Conservation (phyloP, 345 rosid species). For the Populus alba region DNA sequence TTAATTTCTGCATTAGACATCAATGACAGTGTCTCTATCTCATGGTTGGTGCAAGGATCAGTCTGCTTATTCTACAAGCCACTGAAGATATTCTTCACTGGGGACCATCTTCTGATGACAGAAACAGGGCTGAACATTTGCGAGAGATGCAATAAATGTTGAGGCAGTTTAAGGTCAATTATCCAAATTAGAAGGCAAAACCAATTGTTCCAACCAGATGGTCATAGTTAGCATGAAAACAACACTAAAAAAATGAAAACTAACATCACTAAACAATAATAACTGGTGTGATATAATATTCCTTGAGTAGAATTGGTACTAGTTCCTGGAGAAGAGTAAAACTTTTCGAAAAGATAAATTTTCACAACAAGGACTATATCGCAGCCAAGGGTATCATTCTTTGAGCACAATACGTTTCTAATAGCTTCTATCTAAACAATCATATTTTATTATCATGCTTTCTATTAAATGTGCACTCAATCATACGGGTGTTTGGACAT, state of each 20-base stretch:
- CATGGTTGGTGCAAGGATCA: slow-evolving; percentile 31
- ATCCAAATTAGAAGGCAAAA: background rate
- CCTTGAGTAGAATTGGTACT: background rate
- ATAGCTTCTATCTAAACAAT: background rate
- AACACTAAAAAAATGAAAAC: too few relatives aligned
- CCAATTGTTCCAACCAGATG: background rate
- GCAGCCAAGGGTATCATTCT: background rate
- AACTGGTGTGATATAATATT: background rate
- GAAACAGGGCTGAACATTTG: slow-evolving; percentile 29
- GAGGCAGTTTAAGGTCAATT: slow-evolving; percentile 22
- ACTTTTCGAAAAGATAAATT: background rate
- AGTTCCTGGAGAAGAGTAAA: background rate
- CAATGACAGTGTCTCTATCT: background rate
- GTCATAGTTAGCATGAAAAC: background rate
- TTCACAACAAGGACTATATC: background rate
- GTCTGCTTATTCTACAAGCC: slow-evolving; percentile 37
- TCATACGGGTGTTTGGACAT: too few relatives aligned
- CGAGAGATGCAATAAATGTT: slow-evolving; percentile 28
- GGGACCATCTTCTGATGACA: slow-evolving; percentile 39
- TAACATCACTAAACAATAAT: background rate
- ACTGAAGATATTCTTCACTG: slow-evolving; percentile 31
- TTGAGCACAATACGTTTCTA: background rate
- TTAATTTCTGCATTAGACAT: background rate
- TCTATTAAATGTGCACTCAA: background rate
- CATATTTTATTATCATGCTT: background rate